A percentile compares a stretch with the other conserved stretches of the same genome.
phyloP scores from a whole-genome alignment of 2,329 filamentous ascomycete species.

The Aureobasidium musti region DNA sequence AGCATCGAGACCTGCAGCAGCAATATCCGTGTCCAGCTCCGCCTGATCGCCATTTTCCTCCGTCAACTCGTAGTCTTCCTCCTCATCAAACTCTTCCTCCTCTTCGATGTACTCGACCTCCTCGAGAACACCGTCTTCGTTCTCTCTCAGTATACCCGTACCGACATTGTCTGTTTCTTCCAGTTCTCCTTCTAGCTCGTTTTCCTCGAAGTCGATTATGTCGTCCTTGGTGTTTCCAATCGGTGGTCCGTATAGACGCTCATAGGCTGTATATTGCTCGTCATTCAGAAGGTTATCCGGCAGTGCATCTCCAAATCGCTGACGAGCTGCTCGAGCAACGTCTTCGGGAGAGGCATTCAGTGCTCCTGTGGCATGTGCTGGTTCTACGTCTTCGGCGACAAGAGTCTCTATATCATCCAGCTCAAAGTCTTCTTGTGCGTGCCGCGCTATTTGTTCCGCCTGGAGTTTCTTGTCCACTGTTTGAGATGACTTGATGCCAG shows the following conservation, averaged over 20 bases:
- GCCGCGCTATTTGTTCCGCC: conserved; percentile 8
- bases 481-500: not conserved
- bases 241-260: conserved; percentile 77
- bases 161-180: conserved; percentile 53
- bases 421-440: conserved; percentile 21
- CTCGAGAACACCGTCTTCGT: conserved; percentile 60
- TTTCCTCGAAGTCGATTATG: conserved; percentile 35
- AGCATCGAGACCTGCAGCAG: conserved; percentile 18
- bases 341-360: conserved; percentile 49
- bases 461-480: not conserved
- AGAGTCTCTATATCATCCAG: not conserved
- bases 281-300: conserved; percentile 69
- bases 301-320: conserved; percentile 73
- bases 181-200: conserved; percentile 41
- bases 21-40: conserved; percentile 3
- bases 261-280: conserved; percentile 74
- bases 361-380: not conserved
- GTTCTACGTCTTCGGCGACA: conserved; percentile 43
- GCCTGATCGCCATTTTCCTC: conserved; percentile 35
- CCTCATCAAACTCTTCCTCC: conserved; percentile 52
- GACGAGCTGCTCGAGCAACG: conserved; percentile 69
- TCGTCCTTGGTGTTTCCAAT: conserved; percentile 64
- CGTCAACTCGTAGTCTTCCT: conserved; percentile 35
- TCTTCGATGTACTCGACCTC: conserved; percentile 58
- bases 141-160: conserved; percentile 57